phyloP scores from a whole-genome alignment of 441 rosid species.

The Isatis lusitanica region DNA sequence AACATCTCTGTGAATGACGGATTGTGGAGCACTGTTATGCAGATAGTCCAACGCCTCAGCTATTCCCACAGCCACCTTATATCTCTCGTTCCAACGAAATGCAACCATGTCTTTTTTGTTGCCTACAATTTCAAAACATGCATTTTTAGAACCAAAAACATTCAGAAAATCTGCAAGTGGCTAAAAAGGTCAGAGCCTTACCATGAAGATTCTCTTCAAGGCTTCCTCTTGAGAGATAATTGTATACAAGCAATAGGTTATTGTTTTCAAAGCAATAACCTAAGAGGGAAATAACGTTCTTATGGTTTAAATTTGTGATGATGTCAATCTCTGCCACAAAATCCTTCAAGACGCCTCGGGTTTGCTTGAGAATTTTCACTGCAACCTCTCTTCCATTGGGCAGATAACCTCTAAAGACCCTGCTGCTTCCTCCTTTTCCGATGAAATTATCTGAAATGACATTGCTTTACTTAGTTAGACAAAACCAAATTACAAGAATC shows the following conservation, averaged over 20 bases:
- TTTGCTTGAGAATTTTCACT: constrained; percentile 58
- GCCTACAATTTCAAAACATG: constrained; percentile 40
- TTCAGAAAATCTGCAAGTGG: neutral
- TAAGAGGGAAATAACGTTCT: constrained; percentile 54
- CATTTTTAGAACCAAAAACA: neutral
- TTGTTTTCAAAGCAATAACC: constrained; percentile 59
- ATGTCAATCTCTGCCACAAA: constrained; percentile 60
- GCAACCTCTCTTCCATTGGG: constrained; percentile 60
- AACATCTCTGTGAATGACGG: constrained; percentile 67
- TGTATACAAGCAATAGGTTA: constrained; percentile 55
- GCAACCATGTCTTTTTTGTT: constrained; percentile 43
- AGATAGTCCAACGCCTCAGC: constrained; percentile 65
- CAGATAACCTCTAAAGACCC: constrained; percentile 55
- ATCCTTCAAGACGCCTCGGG: constrained; percentile 47
- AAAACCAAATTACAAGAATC: constrained; percentile 8
- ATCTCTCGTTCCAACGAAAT: constrained; percentile 60
- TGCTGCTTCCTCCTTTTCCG: constrained; percentile 66
- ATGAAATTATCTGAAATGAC: constrained; percentile 51
- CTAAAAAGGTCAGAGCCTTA: constrained; percentile 17
- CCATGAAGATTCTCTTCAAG: constrained; percentile 69
- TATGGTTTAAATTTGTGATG: constrained; percentile 53
- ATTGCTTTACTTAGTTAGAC: neutral
- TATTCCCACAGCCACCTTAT: constrained; percentile 58
- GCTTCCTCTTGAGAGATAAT: constrained; percentile 65
- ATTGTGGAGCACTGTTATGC: constrained; percentile 42